phyloP scores from a whole-genome alignment of 2,329 filamentous ascomycete genomes.

The Thelonectria blattea region DNA sequence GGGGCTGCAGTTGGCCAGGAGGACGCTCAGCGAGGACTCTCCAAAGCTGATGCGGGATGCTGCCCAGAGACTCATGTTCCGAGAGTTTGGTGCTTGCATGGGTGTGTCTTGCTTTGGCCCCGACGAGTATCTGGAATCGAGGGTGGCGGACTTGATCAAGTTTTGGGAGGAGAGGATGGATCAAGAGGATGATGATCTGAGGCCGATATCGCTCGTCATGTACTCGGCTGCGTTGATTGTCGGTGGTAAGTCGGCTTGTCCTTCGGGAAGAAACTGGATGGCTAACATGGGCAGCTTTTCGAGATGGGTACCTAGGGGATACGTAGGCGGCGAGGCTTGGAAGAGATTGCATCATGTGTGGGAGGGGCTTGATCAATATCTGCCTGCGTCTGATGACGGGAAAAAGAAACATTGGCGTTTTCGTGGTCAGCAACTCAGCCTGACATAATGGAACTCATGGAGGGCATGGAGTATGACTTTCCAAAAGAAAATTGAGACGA shows the following conservation, averaged over 20 bases:
- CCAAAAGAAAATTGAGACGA: too few relatives aligned
- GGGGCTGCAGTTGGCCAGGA: slow-evolving; percentile 37
- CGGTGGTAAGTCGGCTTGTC: slow-evolving; percentile 52
- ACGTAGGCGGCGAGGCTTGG: too few relatives aligned
- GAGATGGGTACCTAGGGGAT: too few relatives aligned
- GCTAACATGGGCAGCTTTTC: too few relatives aligned
- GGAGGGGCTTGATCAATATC: too few relatives aligned
- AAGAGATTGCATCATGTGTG: too few relatives aligned
- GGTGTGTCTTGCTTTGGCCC: slow-evolving; percentile 50
- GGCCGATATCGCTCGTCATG: slow-evolving; percentile 63
- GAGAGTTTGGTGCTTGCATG: slow-evolving; percentile 60
- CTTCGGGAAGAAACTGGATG: too few relatives aligned
- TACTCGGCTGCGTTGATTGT: slow-evolving; percentile 61
- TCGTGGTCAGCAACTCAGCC: too few relatives aligned
- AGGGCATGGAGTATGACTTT: too few relatives aligned
- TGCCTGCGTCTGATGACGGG: too few relatives aligned
- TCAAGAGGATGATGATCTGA: slow-evolving; percentile 47
- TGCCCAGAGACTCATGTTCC: slow-evolving; percentile 53
- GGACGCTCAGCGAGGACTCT: slow-evolving; percentile 29
- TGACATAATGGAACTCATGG: too few relatives aligned
- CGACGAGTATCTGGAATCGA: slow-evolving; percentile 40
- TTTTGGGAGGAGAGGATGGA: slow-evolving; percentile 46
- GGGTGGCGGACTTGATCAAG: slow-evolving; percentile 38
- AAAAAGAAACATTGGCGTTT: too few relatives aligned
- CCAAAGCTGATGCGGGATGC: slow-evolving; percentile 33